Base-by-base conservation (phyloP, 1,284 basidiomycete species). In the Ganoderma boninense region DNA sequence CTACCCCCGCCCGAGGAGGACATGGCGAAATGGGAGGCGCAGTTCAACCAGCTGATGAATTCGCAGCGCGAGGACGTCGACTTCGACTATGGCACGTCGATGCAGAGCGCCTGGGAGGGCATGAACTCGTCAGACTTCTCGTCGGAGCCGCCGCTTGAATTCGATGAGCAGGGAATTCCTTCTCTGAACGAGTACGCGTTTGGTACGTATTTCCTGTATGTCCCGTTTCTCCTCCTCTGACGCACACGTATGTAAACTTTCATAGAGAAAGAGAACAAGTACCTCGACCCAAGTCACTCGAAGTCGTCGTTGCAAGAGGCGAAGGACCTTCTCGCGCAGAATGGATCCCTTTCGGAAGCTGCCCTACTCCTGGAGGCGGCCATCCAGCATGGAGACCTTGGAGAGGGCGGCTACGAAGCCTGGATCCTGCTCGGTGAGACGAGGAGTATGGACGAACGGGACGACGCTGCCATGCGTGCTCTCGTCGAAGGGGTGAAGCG, bases 351-450 rank as follows among this genome's bases (percentile, higher is more conserved):
- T 20, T 92, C 94, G 0, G 95, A 97, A 77, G 95, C 92, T 10
- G 92, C 92, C 0, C 82, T 96, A 26, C 85, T 97, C 72, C 84
- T 98, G 11, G 97, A 98, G 82, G 95, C 95, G 4, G 95, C 95
- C 43, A 94, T 96, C 71, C 94, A 94, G 79, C 89, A 87, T 73
- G 91, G 90, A 8, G 91, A 95, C 66, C 83, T 93, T 10, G 93
- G 93, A 54, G 89, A 92, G 76, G 92, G 90, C 10, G 93, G 93
- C 13, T 96, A 93, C 68, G 96, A 97, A 79, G 90, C 96, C 0
- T 99, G 98, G 98, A 91, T 97, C 42, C 84, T 97, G 32, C 86
- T 99, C 0, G 98, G 98, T 11, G 95, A 98, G 81, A 95, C 94
- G 0, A 90, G 97, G 75, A 97, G 95, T 62, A 98, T 99, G 93